Evolutionary conservation across 805 yeast species (phyloP), one percentile per base, ranked within the genome.

Genomic region (Candida insectalens): DNA sequence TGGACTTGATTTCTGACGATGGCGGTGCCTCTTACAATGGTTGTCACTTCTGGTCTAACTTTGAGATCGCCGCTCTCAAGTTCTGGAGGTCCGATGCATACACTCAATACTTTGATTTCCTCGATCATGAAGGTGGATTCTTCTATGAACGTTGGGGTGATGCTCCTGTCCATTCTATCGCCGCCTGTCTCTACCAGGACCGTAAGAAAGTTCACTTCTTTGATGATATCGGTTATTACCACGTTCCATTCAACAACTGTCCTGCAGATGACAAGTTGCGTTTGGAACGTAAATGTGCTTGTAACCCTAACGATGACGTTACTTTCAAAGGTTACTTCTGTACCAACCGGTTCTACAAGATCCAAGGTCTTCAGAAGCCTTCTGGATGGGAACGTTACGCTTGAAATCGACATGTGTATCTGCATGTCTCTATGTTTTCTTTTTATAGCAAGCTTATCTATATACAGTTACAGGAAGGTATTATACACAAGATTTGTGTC

Each of bases 71-170:
- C 6, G 70, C 75, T 35, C 66, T 83, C 56, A 68, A 71, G 36
- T 71, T 84, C 55, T 83, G 85, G 84, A 69, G 92, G 53, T 57
- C 73, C 14, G 73, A 77, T 34, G 83, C 83, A 6, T 85, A 85
- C 53, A 46, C 57, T 30, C 67, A 70, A 36, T 85, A 78, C 57
- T 85, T 85, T 47, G 80, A 82, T 14, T 62, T 67, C 46, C 69
- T 85, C 49, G 95, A 85, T 58, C 57, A 71, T 41, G 71, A 79
- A 12, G 95, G 95, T 55, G 95, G 95, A n/a, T 85, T 85, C 62
- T 85, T 81, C 63, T 85, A 84, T 57, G 87, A 82, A 64, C 71
- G 95, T 59, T 83, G 94, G 95, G 94, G 95, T 47, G 95, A 84
- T 58, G 95, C 94, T 19, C 95, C 95, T 23, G 79, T 84, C 32